phyloP scores from a whole-genome alignment of 192 early-diverging fungal genomes.

The Funneliformis geosporum region DNA sequence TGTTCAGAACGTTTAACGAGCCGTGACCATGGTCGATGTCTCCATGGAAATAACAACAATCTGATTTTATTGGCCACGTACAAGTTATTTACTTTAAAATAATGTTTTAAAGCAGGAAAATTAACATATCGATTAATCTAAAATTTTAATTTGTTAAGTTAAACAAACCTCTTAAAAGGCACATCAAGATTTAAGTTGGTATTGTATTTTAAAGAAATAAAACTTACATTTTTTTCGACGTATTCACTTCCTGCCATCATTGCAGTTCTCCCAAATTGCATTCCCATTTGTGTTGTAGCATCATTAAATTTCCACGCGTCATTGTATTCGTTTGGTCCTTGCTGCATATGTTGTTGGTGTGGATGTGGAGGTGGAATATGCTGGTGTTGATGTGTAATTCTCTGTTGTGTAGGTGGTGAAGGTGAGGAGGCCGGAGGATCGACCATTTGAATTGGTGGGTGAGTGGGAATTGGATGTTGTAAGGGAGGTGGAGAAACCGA shows the following conservation, averaged over 20 bases:
- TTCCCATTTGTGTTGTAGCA: slow-evolving; percentile 85
- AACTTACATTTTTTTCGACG: slow-evolving; percentile 86
- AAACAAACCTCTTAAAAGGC: too few relatives aligned
- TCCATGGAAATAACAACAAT: slow-evolving; percentile 88
- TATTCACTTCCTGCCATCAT: slow-evolving; percentile 82
- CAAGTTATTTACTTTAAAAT: slow-evolving; percentile 94
- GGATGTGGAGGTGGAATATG: not conserved
- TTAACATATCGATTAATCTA: slow-evolving; percentile 85
- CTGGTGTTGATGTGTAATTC: slow-evolving; percentile 23
- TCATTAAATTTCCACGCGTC: slow-evolving; percentile 53
- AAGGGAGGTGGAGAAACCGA: slow-evolving; percentile 57
- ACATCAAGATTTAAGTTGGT: not conserved
- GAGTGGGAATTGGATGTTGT: slow-evolving; percentile 61
- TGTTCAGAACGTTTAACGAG: slow-evolving; percentile 72
- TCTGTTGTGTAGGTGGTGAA: slow-evolving; percentile 39
- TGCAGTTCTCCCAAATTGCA: slow-evolving; percentile 89
- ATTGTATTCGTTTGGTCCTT: not conserved
- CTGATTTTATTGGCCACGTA: slow-evolving; percentile 89
- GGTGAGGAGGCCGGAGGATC: slow-evolving; percentile 45
- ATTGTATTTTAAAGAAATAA: not conserved
- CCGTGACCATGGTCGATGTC: slow-evolving; percentile 82
- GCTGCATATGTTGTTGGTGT: slow-evolving; percentile 13
- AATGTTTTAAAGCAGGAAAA: slow-evolving; percentile 82
- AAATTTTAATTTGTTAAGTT: slow-evolving; percentile 1
- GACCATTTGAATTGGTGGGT: slow-evolving; percentile 60